A percentile compares a stretch with the other conserved stretches of the same genome.
Evolutionary conservation across 345 rosid genomes (phyloP).

Genomic region (Noccaea caerulescens): DNA sequence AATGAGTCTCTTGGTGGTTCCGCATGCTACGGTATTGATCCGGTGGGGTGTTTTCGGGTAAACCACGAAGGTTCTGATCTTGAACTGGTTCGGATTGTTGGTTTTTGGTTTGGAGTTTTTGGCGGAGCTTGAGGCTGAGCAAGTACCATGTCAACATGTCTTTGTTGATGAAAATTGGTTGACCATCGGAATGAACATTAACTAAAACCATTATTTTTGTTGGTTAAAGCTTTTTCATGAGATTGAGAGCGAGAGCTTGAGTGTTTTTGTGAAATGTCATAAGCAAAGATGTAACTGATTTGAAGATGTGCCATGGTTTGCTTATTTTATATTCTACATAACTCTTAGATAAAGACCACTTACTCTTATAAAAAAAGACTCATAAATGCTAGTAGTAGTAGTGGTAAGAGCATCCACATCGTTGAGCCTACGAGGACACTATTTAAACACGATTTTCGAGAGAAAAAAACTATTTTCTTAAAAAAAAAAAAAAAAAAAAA

Average conservation of each 20-base stretch:
- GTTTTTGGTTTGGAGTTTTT: constrained; percentile 4
- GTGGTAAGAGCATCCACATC: too few relatives aligned
- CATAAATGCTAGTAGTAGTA: too few relatives aligned
- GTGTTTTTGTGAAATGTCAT: neutral
- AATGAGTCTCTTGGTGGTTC: constrained; percentile 26
- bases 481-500: too few relatives aligned
- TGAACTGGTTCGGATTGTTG: constrained; percentile 18
- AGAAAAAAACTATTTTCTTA: too few relatives aligned
- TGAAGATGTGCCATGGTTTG: neutral
- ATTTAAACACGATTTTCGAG: too few relatives aligned
- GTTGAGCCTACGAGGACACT: too few relatives aligned
- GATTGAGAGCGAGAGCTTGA: neutral
- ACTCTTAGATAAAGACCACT: too few relatives aligned
- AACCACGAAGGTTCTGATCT: neutral
- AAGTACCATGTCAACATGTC: constrained; percentile 43
- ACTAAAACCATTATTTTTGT: constrained; percentile 40
- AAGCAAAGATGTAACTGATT: neutral
- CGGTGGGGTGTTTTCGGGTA: constrained; percentile 7
- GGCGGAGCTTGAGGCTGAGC: constrained; percentile 23
- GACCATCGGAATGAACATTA: constrained; percentile 26
- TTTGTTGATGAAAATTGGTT: constrained; percentile 35
- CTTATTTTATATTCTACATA: neutral
- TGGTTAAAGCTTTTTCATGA: constrained; percentile 24
- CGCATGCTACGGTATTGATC: constrained; percentile 8
- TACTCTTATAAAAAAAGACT: too few relatives aligned